Base-by-base conservation (phyloP, 306 rosid species). In the Prunus campanulata region DNA sequence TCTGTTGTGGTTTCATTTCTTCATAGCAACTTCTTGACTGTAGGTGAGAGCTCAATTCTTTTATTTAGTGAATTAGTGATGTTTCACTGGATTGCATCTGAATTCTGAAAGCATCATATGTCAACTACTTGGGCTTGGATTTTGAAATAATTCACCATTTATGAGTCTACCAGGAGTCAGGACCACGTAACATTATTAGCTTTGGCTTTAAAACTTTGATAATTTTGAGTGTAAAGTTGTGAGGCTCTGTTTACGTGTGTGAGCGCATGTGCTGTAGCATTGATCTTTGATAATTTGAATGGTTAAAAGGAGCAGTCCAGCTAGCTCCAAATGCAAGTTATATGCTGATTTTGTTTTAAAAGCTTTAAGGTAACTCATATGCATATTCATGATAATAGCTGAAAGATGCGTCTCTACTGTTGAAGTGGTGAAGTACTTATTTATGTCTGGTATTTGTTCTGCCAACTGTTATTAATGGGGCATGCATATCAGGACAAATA, bases 1-100 rank as follows among this genome's bases (percentile, higher is more conserved):
- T 76, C 86, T 77, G 74, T 77, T 76, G 83, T 95, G 80, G 87
- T 95, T 78, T 95, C 97, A 64, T 75, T 80, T 83, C 92, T 92
- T 66, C 96, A 80, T 76, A 92, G 97, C 86, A 95, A 92, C 85
- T 86, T 85, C 83, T 78, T 85, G 90, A 84, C 89, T 84, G 79
- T 84, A 81, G 98, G 98, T 94, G 80, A 89, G 93, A 61, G 78
- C 78, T 62, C 22, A 22, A 75, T 50, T 75, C 71, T 85, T 54
- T 61, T 76, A 67, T 69, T 61, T 30, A 30, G 65, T 60, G 68
- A 59, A 68, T 27, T 54, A 70, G 52, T 72, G 77, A 68, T 78
- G 27, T 68, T 78, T 80, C 71, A 63, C 13, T 64, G 70, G 19
- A 50, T 10, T 56, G 66, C 65, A 20, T 32, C 19, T 54, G 5